Conservation (phyloP, 208 protist genomes). For the Sergeia podlipaevii region DNA sequence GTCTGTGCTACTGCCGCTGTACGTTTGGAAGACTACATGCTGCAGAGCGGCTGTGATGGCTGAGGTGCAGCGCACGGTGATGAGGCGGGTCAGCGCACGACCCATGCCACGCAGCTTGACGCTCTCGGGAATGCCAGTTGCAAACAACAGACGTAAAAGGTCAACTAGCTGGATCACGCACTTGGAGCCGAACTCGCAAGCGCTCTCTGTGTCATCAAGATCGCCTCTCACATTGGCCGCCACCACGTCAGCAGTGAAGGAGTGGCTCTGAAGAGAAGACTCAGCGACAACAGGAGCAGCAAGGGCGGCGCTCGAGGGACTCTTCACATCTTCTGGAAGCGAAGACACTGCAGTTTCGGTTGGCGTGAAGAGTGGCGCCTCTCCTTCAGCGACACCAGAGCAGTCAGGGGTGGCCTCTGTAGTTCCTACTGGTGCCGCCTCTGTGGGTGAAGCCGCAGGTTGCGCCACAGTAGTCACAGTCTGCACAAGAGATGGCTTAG, state of each 20-base stretch:
- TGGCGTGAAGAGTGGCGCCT: neutral
- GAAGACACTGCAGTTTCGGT: neutral
- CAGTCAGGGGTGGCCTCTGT: neutral
- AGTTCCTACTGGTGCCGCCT: neutral
- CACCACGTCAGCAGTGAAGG: slow-evolving; percentile 16
- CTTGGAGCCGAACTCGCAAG: slow-evolving; percentile 20
- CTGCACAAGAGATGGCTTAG: slow-evolving; percentile 32
- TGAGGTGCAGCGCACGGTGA: slow-evolving; percentile 75
- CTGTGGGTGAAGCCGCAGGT: neutral
- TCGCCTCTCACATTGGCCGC: neutral
- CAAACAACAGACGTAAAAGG: slow-evolving; percentile 53
- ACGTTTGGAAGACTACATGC: slow-evolving; percentile 55
- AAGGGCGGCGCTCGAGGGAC: too few species aligned
- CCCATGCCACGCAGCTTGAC: slow-evolving; percentile 53
- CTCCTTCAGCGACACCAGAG: neutral
- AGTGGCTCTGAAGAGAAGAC: slow-evolving; percentile 12
- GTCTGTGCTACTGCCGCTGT: slow-evolving; percentile 9
- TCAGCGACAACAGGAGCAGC: neutral
- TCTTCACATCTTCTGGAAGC: neutral
- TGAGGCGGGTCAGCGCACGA: slow-evolving; percentile 46
- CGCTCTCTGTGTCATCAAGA: slow-evolving; percentile 1
- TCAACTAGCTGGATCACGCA: slow-evolving; percentile 56
- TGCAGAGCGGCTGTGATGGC: slow-evolving; percentile 57
- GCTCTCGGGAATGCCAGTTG: slow-evolving; percentile 50
- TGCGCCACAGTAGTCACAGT: slow-evolving; percentile 7